Evolutionary conservation across 345 rosid species (phyloP).

Genomic region (Psidium guajava): DNA sequence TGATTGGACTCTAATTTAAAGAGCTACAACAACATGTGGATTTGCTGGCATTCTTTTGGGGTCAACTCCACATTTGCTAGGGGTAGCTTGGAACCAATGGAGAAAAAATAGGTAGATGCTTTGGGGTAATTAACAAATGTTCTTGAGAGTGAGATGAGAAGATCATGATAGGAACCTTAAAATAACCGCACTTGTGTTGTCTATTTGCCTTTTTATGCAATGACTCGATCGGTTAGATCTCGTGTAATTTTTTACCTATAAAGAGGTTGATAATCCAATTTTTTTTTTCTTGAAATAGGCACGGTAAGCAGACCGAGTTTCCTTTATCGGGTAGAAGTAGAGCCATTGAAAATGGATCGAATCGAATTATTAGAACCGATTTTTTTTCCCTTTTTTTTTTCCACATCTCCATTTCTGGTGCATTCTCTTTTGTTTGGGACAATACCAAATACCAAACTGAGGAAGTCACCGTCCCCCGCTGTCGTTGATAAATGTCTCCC

Average conservation of each 20-base stretch:
- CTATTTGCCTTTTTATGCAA: neutral
- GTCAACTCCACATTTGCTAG: neutral
- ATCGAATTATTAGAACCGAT: neutral
- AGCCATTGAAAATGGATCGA: neutral
- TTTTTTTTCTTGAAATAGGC: neutral
- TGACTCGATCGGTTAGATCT: neutral
- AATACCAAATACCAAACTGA: neutral
- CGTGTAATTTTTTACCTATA: neutral
- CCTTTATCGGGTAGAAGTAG: neutral
- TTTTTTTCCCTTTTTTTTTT: neutral
- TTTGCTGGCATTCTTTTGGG: neutral
- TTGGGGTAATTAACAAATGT: neutral
- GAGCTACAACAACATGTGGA: neutral
- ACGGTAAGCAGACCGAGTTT: neutral
- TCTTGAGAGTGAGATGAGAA: neutral
- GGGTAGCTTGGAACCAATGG: neutral
- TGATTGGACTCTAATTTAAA: neutral
- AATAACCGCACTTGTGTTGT: fast-evolving
- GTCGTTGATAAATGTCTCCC: neutral
- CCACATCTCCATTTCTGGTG: neutral
- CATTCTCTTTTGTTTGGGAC: neutral
- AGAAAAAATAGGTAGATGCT: neutral
- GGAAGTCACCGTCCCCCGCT: neutral
- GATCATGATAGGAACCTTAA: neutral
- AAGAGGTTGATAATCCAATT: neutral